Percentiles rank a stretch among this genome's conserved stretches.
phyloP scores from a whole-genome alignment of 805 yeast species.

The Ogataea methanolica region DNA sequence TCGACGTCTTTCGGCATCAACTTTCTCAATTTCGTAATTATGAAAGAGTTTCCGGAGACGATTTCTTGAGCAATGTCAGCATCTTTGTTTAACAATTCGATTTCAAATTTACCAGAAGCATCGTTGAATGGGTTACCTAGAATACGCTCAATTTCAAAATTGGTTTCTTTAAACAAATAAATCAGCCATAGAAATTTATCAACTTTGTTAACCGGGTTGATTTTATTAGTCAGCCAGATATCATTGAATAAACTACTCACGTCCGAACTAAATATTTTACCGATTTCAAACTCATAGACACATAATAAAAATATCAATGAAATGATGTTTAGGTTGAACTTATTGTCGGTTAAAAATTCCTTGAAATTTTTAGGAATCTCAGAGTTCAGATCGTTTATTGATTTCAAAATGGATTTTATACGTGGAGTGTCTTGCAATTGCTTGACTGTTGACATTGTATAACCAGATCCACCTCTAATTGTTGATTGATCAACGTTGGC shows the following conservation, averaged over 20 bases:
- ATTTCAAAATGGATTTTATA: slow-evolving; percentile 81
- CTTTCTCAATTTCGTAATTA: slow-evolving; percentile 23
- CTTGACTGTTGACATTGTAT: slow-evolving; percentile 47
- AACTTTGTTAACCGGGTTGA: slow-evolving; percentile 64
- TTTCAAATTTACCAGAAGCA: background rate
- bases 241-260: slow-evolving; percentile 58
- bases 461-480: slow-evolving; percentile 27
- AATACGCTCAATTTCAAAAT: slow-evolving; percentile 45
- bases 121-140: slow-evolving; percentile 29
- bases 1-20: slow-evolving; percentile 18
- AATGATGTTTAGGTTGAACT: slow-evolving; percentile 49
- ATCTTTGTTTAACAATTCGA: slow-evolving; percentile 6
- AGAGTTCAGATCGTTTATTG: slow-evolving; percentile 68
- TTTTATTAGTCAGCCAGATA: slow-evolving; percentile 58
- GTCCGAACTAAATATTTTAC: slow-evolving; percentile 24
- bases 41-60: slow-evolving; percentile 11
- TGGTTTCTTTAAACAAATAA: slow-evolving; percentile 76
- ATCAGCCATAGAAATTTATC: slow-evolving; percentile 77
- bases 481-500: background rate
- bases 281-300: slow-evolving; percentile 43
- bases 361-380: slow-evolving; percentile 44
- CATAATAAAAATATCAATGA: slow-evolving; percentile 73
- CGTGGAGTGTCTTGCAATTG: slow-evolving; percentile 95
- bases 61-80: slow-evolving; percentile 20
- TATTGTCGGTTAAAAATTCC: slow-evolving; percentile 34